Percentiles rank a stretch among this genome's conserved stretches.
Conservation (phyloP, 306 rosid genomes). For the Quercus robur region DNA sequence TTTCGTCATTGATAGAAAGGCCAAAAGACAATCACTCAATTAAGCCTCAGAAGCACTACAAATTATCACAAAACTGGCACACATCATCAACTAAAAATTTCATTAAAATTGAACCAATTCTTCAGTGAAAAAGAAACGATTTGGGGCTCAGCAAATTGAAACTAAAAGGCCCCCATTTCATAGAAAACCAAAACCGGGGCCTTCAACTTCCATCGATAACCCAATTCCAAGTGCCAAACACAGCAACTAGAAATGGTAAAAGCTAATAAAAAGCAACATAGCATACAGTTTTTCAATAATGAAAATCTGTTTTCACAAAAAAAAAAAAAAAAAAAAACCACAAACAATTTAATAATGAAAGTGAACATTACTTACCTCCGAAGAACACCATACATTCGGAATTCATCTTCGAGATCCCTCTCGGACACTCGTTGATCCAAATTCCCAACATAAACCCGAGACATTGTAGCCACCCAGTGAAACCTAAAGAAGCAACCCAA, state of each 20-base stretch:
- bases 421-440: conserved; percentile 87
- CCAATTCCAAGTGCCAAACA: neutral
- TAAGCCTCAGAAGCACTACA: neutral
- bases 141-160: neutral
- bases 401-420: conserved; percentile 93
- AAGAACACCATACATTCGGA: conserved; percentile 84
- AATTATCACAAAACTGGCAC: neutral
- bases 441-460: conserved; percentile 88
- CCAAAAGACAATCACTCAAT: no score
- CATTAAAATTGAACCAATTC: neutral
- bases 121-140: neutral
- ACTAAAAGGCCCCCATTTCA: neutral
- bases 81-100: neutral
- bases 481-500: conserved; percentile 13
- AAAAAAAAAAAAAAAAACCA: no score
- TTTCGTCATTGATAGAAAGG: neutral
- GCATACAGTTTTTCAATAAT: neutral
- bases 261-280: neutral
- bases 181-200: neutral
- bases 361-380: conserved; percentile 46
- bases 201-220: neutral
- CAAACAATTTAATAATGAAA: neutral
- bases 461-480: conserved; percentile 39
- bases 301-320: neutral
- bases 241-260: neutral